Evolutionary conservation across 202 grass and related monocot genomes (phyloP).

Genomic region (Musa balbisiana): DNA sequence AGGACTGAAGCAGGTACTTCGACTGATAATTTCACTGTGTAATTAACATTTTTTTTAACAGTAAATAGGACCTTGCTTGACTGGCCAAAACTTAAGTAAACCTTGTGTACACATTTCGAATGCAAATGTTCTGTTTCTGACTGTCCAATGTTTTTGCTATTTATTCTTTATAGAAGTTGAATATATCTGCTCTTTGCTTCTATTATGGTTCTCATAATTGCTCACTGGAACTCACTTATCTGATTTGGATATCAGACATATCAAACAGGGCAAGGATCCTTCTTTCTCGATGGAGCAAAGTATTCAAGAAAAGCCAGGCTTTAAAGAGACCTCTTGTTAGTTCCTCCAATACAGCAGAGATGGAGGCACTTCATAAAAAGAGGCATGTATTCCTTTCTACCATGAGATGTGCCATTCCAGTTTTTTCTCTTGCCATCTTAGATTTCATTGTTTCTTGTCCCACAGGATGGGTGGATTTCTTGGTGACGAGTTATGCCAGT

Average conservation of each 20-base stretch:
- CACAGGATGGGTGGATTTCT: conserved; percentile 74
- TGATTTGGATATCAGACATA: conserved; percentile 94
- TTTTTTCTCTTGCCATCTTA: neutral
- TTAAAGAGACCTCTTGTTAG: conserved; percentile 44
- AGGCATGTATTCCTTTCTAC: conserved; percentile 29
- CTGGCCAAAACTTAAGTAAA: too few relatives aligned
- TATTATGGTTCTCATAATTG: conserved; percentile 25
- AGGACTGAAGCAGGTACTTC: too few relatives aligned
- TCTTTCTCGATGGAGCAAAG: conserved; percentile 89
- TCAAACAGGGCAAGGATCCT: conserved; percentile 75
- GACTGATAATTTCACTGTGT: too few relatives aligned
- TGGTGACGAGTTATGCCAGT: conserved; percentile 46
- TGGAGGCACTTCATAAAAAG: conserved; percentile 57
- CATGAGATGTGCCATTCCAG: neutral
- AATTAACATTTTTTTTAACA: too few relatives aligned
- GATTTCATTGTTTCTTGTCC: conserved; percentile 13
- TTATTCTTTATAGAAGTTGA: too few relatives aligned
- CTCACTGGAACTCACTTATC: conserved; percentile 37
- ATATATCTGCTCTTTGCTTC: conserved; percentile 1
- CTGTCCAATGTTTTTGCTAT: too few relatives aligned
- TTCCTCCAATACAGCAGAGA: conserved; percentile 32
- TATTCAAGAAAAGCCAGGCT: conserved; percentile 57
- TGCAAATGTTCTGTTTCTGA: too few relatives aligned
- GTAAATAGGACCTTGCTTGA: too few relatives aligned
- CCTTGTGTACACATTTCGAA: too few relatives aligned